Percentiles rank a stretch among this genome's conserved stretches.
Conservation (phyloP, 257 asterid genomes). For the Plantago elongata region DNA sequence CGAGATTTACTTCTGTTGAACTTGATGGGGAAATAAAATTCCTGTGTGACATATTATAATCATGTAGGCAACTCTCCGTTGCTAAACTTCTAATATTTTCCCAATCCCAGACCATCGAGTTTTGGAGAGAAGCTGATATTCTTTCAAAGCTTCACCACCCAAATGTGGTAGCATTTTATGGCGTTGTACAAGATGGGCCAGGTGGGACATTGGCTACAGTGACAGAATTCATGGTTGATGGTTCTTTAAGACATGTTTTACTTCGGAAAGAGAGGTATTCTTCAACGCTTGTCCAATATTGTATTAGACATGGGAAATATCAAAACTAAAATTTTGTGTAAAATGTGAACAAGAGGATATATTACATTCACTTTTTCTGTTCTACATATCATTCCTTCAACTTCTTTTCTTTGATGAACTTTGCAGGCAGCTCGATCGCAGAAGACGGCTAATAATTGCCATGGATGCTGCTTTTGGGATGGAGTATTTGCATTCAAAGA, state of each 20-base stretch:
- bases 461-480: constrained; percentile 98
- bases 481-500: constrained; percentile 95
- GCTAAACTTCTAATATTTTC: constrained; percentile 14
- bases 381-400: constrained; percentile 1
- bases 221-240: constrained; percentile 67
- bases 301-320: background rate
- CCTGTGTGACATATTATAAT: constrained; percentile 3
- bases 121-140: constrained; percentile 75
- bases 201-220: constrained; percentile 74
- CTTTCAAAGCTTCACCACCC: constrained; percentile 81
- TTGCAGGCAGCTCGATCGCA: constrained; percentile 78
- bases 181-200: constrained; percentile 73
- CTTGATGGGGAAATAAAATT: constrained; percentile 13
- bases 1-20: constrained; percentile 6
- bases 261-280: constrained; percentile 60
- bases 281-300: background rate
- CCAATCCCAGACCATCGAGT: constrained; percentile 48
- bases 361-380: background rate
- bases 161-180: constrained; percentile 70
- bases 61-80: constrained; percentile 12
- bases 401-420: constrained; percentile 4
- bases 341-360: background rate
- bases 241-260: constrained; percentile 64
- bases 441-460: constrained; percentile 78
- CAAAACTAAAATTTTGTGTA: background rate